Conservation (phyloP, 148 eudicot genomes). For the Linanthus parryae region DNA sequence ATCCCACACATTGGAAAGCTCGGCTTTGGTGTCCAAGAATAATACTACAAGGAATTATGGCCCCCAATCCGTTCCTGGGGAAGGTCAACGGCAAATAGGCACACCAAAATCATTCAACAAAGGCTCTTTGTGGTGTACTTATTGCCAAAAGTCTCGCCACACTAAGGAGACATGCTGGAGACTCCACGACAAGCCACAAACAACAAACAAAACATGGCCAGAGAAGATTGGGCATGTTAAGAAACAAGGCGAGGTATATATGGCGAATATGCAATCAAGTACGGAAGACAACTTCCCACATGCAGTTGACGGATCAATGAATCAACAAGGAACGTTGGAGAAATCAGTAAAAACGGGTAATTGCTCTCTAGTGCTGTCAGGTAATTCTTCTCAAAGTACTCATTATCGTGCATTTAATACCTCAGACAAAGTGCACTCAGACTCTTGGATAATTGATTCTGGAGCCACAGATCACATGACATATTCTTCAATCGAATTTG, state of each 20-base stretch:
- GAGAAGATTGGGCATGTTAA: neutral
- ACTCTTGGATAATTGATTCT: neutral
- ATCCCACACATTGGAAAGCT: no score
- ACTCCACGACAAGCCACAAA: neutral
- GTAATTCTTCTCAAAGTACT: no score
- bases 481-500: neutral
- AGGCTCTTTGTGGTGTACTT: neutral
- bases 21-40: neutral
- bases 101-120: no score
- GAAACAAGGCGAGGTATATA: neutral
- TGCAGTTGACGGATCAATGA: neutral
- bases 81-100: neutral
- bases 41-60: no score
- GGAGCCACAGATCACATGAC: slow-evolving; percentile 5
- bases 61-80: neutral
- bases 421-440: no score
- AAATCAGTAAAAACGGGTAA: no score
- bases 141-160: neutral
- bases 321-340: neutral
- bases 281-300: no score
- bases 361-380: no score
- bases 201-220: neutral
- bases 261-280: neutral
- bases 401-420: no score
- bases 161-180: neutral